A percentile compares a stretch with the other conserved stretches of the same genome.
These are phyloP conservation scores for Citrus australasica DNA, from an alignment of 345 rosid species.

Conservation along the genomic window DNA sequence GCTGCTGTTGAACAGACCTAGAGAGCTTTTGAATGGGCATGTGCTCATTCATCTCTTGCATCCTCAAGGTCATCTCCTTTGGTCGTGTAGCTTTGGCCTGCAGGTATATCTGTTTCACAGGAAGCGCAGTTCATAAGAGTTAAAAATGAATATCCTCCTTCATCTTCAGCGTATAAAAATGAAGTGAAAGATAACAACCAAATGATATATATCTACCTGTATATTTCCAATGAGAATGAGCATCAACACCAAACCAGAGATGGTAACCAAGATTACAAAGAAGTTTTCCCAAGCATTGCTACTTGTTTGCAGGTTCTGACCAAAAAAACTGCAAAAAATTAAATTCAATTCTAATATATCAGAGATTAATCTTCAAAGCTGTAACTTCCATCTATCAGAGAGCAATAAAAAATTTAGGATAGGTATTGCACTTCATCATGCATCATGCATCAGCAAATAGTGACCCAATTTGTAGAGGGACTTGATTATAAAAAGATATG, in stretches of 20 bases:
- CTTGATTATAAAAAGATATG: no score
- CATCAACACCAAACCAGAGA: not conserved
- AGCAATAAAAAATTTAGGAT: no score
- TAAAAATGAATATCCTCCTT: no score
- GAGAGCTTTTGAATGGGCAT: not conserved
- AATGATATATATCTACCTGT: not conserved
- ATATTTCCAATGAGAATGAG: conserved; percentile 8
- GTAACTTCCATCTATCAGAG: no score
- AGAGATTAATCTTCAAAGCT: no score
- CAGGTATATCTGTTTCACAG: not conserved
- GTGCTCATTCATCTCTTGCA: not conserved
- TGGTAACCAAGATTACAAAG: not conserved
- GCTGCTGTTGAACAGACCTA: not conserved
- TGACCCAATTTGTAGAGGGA: no score
- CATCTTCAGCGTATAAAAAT: no score
- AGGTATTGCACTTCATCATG: no score
- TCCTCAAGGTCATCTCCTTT: not conserved
- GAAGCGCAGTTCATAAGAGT: not conserved
- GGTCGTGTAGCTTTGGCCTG: not conserved
- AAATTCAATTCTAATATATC: no score
- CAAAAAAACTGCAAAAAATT: conserved; percentile 3
- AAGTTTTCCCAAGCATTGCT: not conserved
- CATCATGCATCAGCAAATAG: no score
- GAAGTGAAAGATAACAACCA: not conserved
- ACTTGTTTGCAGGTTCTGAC: conserved; percentile 2